Evolutionary conservation across 2,329 filamentous ascomycete genomes (phyloP).

Genomic region (Orbilia oligospora): DNA sequence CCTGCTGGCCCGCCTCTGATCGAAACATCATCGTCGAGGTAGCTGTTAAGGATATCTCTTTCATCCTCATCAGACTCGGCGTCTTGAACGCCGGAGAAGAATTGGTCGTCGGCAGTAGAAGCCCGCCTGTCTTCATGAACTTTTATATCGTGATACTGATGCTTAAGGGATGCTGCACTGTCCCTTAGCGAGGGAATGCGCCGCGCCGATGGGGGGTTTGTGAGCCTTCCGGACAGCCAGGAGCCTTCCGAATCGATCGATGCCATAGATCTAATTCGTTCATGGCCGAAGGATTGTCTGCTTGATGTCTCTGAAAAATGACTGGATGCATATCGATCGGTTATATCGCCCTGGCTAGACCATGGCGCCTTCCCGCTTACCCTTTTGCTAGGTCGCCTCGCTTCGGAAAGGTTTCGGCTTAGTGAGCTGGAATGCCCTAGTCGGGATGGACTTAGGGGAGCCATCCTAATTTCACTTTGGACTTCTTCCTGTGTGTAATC

Average conservation of each 20-base stretch:
- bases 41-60: slow-evolving; percentile 54
- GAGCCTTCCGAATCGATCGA: slow-evolving; percentile 96
- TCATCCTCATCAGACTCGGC: slow-evolving; percentile 63
- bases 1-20: slow-evolving; percentile 29
- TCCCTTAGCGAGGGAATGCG: slow-evolving; percentile 67
- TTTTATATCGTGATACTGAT: slow-evolving; percentile 69
- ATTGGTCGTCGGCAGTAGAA: slow-evolving; percentile 79
- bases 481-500: slow-evolving; percentile 42
- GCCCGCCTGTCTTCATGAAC: slow-evolving; percentile 76
- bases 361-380: slow-evolving; percentile 42
- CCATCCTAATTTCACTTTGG: slow-evolving; percentile 32
- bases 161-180: slow-evolving; percentile 68
- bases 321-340: slow-evolving; percentile 47
- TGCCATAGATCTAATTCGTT: slow-evolving; percentile 75
- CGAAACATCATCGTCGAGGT: slow-evolving; percentile 52
- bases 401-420: slow-evolving; percentile 51
- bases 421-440: slow-evolving; percentile 29
- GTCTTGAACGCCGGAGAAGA: slow-evolving; percentile 73
- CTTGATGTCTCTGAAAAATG: slow-evolving; percentile 57
- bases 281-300: slow-evolving; percentile 44
- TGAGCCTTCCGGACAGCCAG: slow-evolving; percentile 85
- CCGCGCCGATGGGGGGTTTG: slow-evolving; percentile 69
- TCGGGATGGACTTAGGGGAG: slow-evolving; percentile 41
- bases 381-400: slow-evolving; percentile 43
- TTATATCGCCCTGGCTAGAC: slow-evolving; percentile 37